These are phyloP conservation scores for Xylaria sp. DNA, from an alignment of 2,329 filamentous ascomycete species.

Conservation along the genomic window DNA sequence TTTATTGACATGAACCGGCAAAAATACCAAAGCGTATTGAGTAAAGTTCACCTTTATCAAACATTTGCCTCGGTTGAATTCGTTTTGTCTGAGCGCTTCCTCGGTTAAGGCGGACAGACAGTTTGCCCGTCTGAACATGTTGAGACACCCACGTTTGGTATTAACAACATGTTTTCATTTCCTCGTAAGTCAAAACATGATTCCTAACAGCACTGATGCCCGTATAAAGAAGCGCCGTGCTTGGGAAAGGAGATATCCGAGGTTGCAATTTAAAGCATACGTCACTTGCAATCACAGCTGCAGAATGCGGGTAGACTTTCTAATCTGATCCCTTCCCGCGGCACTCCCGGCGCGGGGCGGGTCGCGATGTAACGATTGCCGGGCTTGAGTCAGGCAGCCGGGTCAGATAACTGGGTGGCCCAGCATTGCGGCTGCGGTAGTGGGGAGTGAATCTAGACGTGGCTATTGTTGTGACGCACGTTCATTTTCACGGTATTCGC, in stretches of 20 bases:
- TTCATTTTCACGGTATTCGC: neutral
- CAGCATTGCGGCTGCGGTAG: neutral
- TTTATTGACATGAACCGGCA: neutral
- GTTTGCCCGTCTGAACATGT: neutral
- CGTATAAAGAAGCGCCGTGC: neutral
- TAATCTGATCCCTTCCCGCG: constrained; percentile 8
- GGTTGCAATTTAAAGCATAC: neutral
- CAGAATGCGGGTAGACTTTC: constrained; percentile 19
- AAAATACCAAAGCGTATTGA: neutral
- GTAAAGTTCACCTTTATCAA: neutral
- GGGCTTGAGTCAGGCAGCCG: neutral
- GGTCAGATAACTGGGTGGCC: neutral
- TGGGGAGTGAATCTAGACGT: neutral
- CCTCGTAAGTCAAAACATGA: neutral
- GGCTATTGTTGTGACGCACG: neutral
- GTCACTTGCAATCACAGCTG: constrained; percentile 12
- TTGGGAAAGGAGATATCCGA: neutral
- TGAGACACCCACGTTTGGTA: neutral
- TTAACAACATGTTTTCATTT: neutral
- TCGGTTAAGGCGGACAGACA: neutral
- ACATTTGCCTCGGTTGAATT: neutral
- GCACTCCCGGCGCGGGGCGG: constrained; percentile 11
- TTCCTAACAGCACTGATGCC: neutral
- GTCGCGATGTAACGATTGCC: constrained; percentile 19
- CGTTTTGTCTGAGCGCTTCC: neutral